Evolutionary conservation across 2,329 filamentous ascomycete species (phyloP).

Genomic region (Trichoderma koningiopsis): DNA sequence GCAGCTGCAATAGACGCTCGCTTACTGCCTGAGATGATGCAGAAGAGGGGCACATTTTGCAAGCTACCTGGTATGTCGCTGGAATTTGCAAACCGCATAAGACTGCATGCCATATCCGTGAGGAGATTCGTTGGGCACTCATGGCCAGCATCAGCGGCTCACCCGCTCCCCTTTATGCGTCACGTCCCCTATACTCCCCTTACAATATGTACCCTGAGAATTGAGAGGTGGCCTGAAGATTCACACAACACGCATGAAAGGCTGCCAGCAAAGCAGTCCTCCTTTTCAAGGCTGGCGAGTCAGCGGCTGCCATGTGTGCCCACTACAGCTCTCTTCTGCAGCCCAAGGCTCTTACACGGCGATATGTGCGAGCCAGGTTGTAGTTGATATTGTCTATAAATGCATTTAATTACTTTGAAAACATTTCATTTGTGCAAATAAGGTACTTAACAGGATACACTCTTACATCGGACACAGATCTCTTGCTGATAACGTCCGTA

Average conservation of each 20-base stretch:
- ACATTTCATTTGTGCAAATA: neutral
- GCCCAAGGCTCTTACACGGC: neutral
- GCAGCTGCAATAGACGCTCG: neutral
- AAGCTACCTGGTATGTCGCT: neutral
- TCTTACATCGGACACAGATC: neutral
- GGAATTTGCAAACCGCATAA: neutral
- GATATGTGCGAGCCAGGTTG: neutral
- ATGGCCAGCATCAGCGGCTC: neutral
- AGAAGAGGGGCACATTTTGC: neutral
- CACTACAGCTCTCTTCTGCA: neutral
- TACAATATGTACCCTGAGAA: neutral
- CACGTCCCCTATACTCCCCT: neutral
- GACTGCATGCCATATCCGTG: neutral
- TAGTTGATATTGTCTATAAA: neutral
- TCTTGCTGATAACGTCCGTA: neutral
- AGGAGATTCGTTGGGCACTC: neutral
- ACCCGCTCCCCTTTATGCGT: neutral
- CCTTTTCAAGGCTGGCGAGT: slow-evolving; percentile 15
- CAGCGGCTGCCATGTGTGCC: slow-evolving; percentile 19
- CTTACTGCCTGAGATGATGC: neutral
- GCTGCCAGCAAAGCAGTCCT: slow-evolving; percentile 23
- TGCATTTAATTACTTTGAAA: neutral
- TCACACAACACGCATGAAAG: neutral
- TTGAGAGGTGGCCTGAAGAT: neutral
- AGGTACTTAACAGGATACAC: neutral